Base-by-base conservation (phyloP, 139 green algal species). In the Micractinium sp. region DNA sequence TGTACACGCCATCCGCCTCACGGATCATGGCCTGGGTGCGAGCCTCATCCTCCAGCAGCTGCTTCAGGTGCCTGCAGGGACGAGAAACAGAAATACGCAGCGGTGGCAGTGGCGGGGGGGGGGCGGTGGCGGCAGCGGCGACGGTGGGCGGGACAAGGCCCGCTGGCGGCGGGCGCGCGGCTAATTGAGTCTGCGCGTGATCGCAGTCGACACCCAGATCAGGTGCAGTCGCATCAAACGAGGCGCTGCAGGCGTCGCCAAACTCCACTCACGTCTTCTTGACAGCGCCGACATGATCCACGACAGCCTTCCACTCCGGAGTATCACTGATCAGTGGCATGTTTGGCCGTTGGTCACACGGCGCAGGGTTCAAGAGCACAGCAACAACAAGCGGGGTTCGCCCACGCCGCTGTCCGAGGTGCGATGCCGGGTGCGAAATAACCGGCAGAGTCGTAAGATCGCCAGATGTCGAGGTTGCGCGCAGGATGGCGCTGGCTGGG, bases 1-100 rank as follows among this genome's bases (percentile, higher is more conserved):
- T 74, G 79, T 97, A 95, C n/a, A 99, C 92, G 73, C 96, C 96
- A 85, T 98, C 91, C 75, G 94, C 91, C 94, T 99, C 97, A 80
- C 95, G 94, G 87, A 96, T 96, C 27, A 99, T 83, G 0, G 81
- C 83, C 73, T 96, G 93, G 80, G 92, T 96, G 75, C 97, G 95
- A 0, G 85, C 71, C 35, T 96, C 91, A 83, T 99, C 96, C 14
- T 90, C n/a, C 73, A 99, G 90, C 81, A 99, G 91, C 67, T 99
- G 96, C 23, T 94, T 92, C 81, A 99, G 89, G 87, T 99, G 97
- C 41, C 95, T 98, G 94, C 27, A 27, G 0, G 16, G 23, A 23
- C 71, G n/a, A 82, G 36, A n/a, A 41, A 18, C 4, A 63, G 14
- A 27, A 19, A 20, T 0, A 19, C 5, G 36, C 36, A 20, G 33